Base-by-base conservation (phyloP, 1,284 basidiomycete genomes). In the Microbotryomycetes sp. region DNA sequence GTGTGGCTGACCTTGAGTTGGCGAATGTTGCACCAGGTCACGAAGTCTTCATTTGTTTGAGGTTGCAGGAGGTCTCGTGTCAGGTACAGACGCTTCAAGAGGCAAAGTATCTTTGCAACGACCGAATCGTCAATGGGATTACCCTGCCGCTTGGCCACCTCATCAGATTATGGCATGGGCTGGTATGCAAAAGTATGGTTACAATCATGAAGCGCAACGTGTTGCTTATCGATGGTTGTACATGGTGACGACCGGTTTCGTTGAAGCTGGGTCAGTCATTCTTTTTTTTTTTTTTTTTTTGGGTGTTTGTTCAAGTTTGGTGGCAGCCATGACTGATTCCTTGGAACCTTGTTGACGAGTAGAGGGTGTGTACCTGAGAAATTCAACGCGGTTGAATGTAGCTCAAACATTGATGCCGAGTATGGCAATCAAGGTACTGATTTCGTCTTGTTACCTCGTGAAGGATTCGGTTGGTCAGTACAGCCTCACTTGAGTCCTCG, bases 121-220 rank as follows among this genome's bases (percentile, higher is more conserved):
- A 52, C 96, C 96, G n/a, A 97, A 97, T 78, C 89, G 96, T 70
- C 96, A 97, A 76, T 97, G 94, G 94, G 94, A 77, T 68, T 65
- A 65, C 58, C 67, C 70, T 30, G 78, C 73, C 66, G 78, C 77
- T 58, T 88, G 90, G 96, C 91, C 93, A 26, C 94, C 94, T 52
- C 92, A 96, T 77, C 92, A 93, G 75, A 92, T 94, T 73, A 9
- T 96, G 84, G 81, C 89, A 16, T 98, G 94, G 94, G 92, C 97
- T 59, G 94, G 93, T 52, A 81, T 98, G 26, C 91, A 97, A 73
- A 86, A 92, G 56, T 98, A 98, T 74, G 93, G 93, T 3, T 97
- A 92, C 75, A 80, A 91, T 4, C 89, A 94, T 68, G 92, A 97
- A 66, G 91, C 93, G 0, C 88, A 94, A 66, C 82, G 96, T 48